These are phyloP conservation scores for Monosporascus ibericus DNA, from an alignment of 2,329 filamentous ascomycete species.

Conservation along the genomic window DNA sequence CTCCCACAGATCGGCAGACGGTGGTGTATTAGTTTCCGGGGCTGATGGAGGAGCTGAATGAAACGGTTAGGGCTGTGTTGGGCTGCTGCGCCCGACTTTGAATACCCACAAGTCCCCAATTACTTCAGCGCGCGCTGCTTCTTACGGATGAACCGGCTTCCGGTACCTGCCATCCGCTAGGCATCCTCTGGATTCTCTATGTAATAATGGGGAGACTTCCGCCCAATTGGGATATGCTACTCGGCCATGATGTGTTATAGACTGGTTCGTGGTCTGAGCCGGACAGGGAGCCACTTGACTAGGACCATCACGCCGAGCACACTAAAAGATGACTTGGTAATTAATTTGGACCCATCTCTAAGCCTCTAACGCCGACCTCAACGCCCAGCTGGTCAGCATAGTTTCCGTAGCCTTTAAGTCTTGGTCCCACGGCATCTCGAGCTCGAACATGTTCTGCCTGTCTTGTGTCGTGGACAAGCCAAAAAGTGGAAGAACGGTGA, in stretches of 20 bases:
- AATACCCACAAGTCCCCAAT: too few relatives aligned
- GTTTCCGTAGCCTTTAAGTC: too few relatives aligned
- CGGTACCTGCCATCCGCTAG: background rate
- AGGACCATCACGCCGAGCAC: background rate
- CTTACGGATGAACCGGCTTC: background rate
- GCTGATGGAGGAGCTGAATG: background rate
- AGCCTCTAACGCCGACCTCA: background rate
- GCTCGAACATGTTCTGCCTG: too few relatives aligned
- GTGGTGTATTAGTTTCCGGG: too few relatives aligned
- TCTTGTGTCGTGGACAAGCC: background rate
- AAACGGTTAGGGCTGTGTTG: background rate
- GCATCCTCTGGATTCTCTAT: background rate
- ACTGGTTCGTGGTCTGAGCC: background rate
- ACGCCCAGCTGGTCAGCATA: too few relatives aligned
- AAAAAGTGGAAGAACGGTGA: too few relatives aligned
- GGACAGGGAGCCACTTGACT: background rate
- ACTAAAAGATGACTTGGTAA: background rate
- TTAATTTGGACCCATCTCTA: background rate
- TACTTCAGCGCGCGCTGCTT: too few relatives aligned
- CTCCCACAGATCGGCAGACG: too few relatives aligned
- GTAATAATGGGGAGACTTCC: background rate
- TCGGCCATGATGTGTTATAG: background rate
- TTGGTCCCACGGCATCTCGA: too few relatives aligned
- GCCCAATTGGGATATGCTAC: background rate
- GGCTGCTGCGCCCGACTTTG: background rate